phyloP scores from a whole-genome alignment of 2,329 filamentous ascomycete species.

The Monosporascus sp. region DNA sequence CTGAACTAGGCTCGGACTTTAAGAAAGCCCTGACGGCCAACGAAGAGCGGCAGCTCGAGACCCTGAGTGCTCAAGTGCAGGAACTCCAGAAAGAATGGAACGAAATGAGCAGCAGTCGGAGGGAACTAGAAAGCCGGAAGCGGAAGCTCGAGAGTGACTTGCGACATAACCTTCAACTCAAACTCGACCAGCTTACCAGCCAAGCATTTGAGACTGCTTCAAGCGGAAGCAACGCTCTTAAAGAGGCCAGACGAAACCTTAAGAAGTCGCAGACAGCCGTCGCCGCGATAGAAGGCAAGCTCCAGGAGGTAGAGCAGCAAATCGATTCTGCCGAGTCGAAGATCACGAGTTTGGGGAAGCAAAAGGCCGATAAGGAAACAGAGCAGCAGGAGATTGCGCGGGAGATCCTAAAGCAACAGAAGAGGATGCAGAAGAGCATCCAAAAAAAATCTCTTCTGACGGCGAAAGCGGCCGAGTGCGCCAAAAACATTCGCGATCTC shows the following conservation, averaged over 20 bases:
- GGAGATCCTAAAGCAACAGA: slow-evolving; percentile 80
- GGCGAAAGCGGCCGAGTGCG: slow-evolving; percentile 72
- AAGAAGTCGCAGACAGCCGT: slow-evolving; percentile 69
- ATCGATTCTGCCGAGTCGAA: slow-evolving; percentile 52
- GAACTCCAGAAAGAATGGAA: slow-evolving; percentile 73
- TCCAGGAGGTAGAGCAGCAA: slow-evolving; percentile 69
- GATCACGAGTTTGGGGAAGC: slow-evolving; percentile 32
- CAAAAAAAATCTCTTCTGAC: slow-evolving; percentile 79
- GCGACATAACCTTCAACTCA: slow-evolving; percentile 81
- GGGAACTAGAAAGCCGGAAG: slow-evolving; percentile 76
- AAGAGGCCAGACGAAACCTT: slow-evolving; percentile 75
- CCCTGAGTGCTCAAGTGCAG: slow-evolving; percentile 63
- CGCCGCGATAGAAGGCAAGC: slow-evolving; percentile 61
- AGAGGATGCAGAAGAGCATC: slow-evolving; percentile 85
- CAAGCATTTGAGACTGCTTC: slow-evolving; percentile 65
- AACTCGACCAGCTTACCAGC: slow-evolving; percentile 78
- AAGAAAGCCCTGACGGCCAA: slow-evolving; percentile 79
- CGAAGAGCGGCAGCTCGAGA: slow-evolving; percentile 79
- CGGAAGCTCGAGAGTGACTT: slow-evolving; percentile 80
- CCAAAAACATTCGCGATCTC: slow-evolving; percentile 85
- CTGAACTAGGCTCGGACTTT: slow-evolving; percentile 80
- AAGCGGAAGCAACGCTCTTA: slow-evolving; percentile 62
- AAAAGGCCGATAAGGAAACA: slow-evolving; percentile 61
- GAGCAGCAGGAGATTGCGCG: slow-evolving; percentile 70
- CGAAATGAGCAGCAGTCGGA: slow-evolving; percentile 65